Conservation (phyloP, 1,139 yeast genomes). For the Debaryomyces coudertii region DNA sequence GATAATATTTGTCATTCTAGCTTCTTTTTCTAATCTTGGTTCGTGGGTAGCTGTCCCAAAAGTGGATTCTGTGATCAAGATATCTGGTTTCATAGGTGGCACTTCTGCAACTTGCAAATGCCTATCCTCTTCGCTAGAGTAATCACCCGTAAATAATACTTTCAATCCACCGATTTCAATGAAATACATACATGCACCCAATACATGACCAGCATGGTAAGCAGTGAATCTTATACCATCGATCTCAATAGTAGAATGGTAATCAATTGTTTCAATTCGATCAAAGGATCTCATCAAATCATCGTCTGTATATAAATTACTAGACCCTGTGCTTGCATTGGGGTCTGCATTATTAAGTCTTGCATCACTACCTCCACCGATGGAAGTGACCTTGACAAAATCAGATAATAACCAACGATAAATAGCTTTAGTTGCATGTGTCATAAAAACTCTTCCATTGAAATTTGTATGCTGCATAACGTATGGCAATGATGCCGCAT, state of each 20-base stretch:
- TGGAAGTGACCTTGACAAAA: constrained; percentile 87
- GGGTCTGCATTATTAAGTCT: constrained; percentile 24
- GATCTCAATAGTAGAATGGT: constrained; percentile 92
- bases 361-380: constrained; percentile 51
- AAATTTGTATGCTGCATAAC: constrained; percentile 97
- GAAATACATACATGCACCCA: constrained; percentile 98
- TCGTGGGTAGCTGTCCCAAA: constrained; percentile 98
- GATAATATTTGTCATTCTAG: constrained; percentile 74
- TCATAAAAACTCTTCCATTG: constrained; percentile 96
- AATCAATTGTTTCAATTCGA: constrained; percentile 89
- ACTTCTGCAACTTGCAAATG: constrained; percentile 95
- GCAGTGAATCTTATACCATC: constrained; percentile 96
- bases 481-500: constrained; percentile 96
- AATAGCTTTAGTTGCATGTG: constrained; percentile 98
- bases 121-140: constrained; percentile 92
- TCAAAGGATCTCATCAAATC: constrained; percentile 89
- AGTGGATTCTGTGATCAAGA: constrained; percentile 91
- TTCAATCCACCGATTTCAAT: constrained; percentile 93
- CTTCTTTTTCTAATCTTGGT: constrained; percentile 83
- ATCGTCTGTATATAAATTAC: constrained; percentile 81
- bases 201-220: constrained; percentile 97
- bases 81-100: constrained; percentile 87
- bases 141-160: constrained; percentile 92
- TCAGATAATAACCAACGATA: constrained; percentile 94
- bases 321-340: constrained; percentile 30